Conservation (phyloP, 345 rosid species). For the Gossypium arboreum region DNA sequence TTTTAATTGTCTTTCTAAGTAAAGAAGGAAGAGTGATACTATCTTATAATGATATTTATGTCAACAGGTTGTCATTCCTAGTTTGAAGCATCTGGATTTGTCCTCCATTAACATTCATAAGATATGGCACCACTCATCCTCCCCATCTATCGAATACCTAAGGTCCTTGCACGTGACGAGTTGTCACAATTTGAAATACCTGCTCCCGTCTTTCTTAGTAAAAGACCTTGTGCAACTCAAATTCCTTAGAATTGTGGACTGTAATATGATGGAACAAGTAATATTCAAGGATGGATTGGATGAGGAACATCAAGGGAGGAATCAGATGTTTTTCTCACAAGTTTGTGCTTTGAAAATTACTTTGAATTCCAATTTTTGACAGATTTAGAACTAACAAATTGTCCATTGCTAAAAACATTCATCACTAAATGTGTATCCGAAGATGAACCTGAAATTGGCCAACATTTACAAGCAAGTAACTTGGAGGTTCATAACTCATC, state of each 20-base stretch:
- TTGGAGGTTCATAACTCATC: neutral
- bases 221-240: neutral
- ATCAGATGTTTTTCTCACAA: neutral
- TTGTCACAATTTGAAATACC: neutral
- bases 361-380: too few species aligned
- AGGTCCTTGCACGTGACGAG: accelerated
- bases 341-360: constrained; percentile 6
- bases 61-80: neutral
- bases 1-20: too few species aligned
- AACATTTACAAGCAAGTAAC: neutral
- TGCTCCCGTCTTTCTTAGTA: neutral
- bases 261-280: constrained; percentile 5
- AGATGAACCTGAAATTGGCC: neutral
- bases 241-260: accelerated
- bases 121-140: neutral
- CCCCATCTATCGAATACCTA: neutral
- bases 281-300: neutral
- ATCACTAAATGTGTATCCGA: too few species aligned
- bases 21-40: neutral
- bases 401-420: too few species aligned
- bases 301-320: neutral
- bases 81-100: accelerated
- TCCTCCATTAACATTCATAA: neutral
- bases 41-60: neutral
- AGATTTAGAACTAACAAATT: accelerated